A percentile compares a stretch with the other conserved stretches of the same genome.
Conservation (phyloP, 2,329 filamentous ascomycete species). For the Eurotiales sp. region DNA sequence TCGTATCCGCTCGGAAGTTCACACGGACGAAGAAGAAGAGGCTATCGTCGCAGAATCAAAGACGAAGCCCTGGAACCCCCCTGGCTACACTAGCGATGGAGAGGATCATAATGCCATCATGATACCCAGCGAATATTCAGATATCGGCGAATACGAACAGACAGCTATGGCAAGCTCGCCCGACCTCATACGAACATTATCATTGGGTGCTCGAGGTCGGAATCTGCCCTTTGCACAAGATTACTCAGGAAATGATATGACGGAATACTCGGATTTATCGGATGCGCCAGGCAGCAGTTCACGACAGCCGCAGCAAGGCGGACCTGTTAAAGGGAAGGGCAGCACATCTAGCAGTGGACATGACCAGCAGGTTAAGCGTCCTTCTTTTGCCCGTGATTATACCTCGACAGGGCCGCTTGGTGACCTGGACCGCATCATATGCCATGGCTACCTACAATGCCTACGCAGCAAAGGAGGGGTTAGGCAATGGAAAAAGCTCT, state of each 20-base stretch:
- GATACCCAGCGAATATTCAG: conserved; percentile 42
- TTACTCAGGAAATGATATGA: conserved; percentile 63
- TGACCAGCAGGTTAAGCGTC: conserved; percentile 5
- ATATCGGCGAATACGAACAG: conserved; percentile 28
- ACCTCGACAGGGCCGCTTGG: conserved; percentile 25
- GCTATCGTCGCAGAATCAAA: conserved; percentile 58
- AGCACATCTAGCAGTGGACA: not conserved
- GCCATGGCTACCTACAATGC: conserved; percentile 84
- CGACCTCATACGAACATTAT: conserved; percentile 28
- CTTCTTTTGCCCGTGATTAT: conserved; percentile 7
- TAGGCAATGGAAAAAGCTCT: conserved; percentile 89
- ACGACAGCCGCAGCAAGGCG: conserved; percentile 20
- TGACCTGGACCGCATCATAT: conserved; percentile 85
- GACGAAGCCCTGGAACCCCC: conserved; percentile 13
- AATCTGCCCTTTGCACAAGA: conserved; percentile 42
- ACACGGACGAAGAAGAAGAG: conserved; percentile 84
- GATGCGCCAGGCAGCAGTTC: conserved; percentile 46
- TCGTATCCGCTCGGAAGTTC: conserved; percentile 71
- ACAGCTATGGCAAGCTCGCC: conserved; percentile 26
- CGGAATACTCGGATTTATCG: conserved; percentile 83
- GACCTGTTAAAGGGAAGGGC: not conserved
- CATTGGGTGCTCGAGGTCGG: conserved; percentile 25
- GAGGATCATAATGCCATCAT: conserved; percentile 29
- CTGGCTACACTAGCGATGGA: conserved; percentile 15
- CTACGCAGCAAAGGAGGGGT: conserved; percentile 76